Evolutionary conservation across 2,329 filamentous ascomycete species (phyloP).

Genomic region (Ceratocystiopsis minuta): DNA sequence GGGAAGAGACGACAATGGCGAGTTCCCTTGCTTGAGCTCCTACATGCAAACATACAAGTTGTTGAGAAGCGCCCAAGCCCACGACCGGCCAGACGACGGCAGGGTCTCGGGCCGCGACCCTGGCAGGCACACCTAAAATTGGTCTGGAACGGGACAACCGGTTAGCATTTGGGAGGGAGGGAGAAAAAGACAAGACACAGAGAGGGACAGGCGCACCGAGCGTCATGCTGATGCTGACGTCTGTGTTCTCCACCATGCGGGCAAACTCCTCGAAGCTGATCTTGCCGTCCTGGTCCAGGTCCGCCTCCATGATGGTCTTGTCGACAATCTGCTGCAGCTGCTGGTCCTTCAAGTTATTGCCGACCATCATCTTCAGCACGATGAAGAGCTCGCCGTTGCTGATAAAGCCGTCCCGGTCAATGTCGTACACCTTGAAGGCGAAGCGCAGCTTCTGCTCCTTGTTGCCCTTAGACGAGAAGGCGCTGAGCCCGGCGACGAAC

Average conservation of each 20-base stretch:
- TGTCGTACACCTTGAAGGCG: conserved; percentile 98
- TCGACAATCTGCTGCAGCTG: conserved; percentile 98
- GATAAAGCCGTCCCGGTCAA: conserved; percentile 95
- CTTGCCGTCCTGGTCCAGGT: conserved; percentile 87
- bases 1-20: too few species aligned
- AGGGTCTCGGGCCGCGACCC: too few species aligned
- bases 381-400: conserved; percentile 98
- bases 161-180: too few species aligned
- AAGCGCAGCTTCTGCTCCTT: conserved; percentile 97
- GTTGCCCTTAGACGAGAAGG: conserved; percentile 95
- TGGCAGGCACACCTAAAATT: background rate
- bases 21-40: too few species aligned
- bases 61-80: too few species aligned
- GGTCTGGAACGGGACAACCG: background rate
- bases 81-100: too few species aligned
- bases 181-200: background rate
- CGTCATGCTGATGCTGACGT: conserved; percentile 59
- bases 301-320: conserved; percentile 99
- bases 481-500: conserved; percentile 86
- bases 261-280: conserved; percentile 99
- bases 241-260: conserved; percentile 95
- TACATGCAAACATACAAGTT: too few species aligned
- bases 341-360: conserved; percentile 96
- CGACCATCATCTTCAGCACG: conserved; percentile 99
- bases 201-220: conserved; percentile 27